Evolutionary conservation across 2,329 filamentous ascomycete species (phyloP).

Genomic region (Waltergamsia citrina): DNA sequence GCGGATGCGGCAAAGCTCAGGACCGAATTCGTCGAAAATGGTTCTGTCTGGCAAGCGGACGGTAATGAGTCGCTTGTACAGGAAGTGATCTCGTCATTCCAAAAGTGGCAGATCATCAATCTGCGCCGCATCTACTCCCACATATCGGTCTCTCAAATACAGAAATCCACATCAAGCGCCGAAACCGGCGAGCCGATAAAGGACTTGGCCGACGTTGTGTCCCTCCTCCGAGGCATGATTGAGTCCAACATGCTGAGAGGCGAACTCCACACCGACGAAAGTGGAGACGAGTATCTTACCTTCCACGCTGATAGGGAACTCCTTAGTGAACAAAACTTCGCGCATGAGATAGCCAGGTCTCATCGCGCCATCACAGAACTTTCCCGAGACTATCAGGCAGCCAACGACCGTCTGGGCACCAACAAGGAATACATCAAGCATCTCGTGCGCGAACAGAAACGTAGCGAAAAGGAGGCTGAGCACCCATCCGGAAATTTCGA

Average conservation of each 20-base stretch:
- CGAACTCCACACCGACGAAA: constrained; percentile 34
- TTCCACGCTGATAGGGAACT: constrained; percentile 34
- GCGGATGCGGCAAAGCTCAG: constrained; percentile 45
- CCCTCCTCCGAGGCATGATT: constrained; percentile 46
- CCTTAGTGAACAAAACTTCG: constrained; percentile 41
- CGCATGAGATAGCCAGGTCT: constrained; percentile 30
- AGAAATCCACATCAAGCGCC: constrained; percentile 40
- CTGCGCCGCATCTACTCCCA: constrained; percentile 63
- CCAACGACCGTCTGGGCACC: constrained; percentile 43
- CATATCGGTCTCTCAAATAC: constrained; percentile 44
- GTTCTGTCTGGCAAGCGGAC: constrained; percentile 56
- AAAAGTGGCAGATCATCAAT: constrained; percentile 65
- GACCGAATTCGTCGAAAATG: constrained; percentile 51
- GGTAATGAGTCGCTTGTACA: constrained; percentile 62
- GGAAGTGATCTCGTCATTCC: constrained; percentile 61
- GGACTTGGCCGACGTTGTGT: constrained; percentile 31
- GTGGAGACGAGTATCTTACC: constrained; percentile 35
- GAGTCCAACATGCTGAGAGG: constrained; percentile 41
- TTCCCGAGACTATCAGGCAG: constrained; percentile 36
- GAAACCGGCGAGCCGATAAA: constrained; percentile 36
- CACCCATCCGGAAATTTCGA: constrained; percentile 30
- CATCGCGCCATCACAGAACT: constrained; percentile 33
- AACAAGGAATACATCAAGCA: constrained; percentile 47
- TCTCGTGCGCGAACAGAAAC: constrained; percentile 34
- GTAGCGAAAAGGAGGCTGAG: constrained; percentile 30